phyloP scores from a whole-genome alignment of 2,329 filamentous ascomycete species.

The Trichoderma breve region DNA sequence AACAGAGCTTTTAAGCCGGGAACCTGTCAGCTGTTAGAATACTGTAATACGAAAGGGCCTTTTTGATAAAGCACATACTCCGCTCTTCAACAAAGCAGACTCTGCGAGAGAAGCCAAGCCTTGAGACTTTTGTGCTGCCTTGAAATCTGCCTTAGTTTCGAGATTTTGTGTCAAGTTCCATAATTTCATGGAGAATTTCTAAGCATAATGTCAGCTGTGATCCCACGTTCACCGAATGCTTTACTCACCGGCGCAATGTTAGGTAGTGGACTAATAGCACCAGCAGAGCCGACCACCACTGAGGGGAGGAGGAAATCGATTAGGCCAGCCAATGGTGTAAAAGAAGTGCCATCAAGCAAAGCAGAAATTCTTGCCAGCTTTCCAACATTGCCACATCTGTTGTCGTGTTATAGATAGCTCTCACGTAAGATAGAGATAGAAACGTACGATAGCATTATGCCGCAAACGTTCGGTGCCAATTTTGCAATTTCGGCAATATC shows the following conservation, averaged over 20 bases:
- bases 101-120: background rate
- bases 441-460: background rate
- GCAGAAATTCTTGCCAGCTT: background rate
- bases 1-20: background rate
- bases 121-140: background rate
- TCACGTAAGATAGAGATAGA: background rate
- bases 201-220: background rate
- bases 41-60: background rate
- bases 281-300: background rate
- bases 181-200: background rate
- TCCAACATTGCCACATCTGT: background rate
- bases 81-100: background rate
- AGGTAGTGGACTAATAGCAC: background rate
- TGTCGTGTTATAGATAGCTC: background rate
- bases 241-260: slow-evolving; percentile 2
- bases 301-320: slow-evolving; percentile 6
- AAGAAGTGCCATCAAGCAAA: background rate
- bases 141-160: background rate
- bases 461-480: background rate
- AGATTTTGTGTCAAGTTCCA: background rate
- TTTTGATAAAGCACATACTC: background rate
- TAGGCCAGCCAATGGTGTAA: background rate
- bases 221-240: accelerated
- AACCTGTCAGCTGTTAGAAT: background rate
- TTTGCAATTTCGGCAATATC: background rate